Evolutionary conservation across 768 basidiomycete species (phyloP).

Genomic region (Tricholoma flavovirens): DNA sequence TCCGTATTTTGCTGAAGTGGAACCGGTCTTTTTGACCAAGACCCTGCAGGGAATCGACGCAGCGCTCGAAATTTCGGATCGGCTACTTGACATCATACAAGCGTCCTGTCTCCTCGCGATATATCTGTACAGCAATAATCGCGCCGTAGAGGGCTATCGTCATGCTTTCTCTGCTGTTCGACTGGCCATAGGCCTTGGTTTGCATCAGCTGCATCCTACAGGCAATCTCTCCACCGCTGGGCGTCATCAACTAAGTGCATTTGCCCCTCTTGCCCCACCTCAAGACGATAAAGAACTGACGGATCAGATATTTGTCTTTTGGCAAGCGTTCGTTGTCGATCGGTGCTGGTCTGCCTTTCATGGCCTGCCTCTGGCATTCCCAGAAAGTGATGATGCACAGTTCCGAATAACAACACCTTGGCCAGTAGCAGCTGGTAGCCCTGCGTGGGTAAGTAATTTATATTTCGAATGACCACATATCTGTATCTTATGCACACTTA

Average conservation of each 20-base stretch:
- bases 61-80: slow-evolving; percentile 50
- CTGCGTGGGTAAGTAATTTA: slow-evolving; percentile 12
- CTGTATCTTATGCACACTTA: slow-evolving; percentile 3
- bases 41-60: slow-evolving; percentile 45
- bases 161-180: slow-evolving; percentile 56
- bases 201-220: slow-evolving; percentile 44
- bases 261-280: slow-evolving; percentile 28
- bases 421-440: slow-evolving; percentile 28
- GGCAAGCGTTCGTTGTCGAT: slow-evolving; percentile 61
- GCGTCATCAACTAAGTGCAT: slow-evolving; percentile 12
- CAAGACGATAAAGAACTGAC: slow-evolving; percentile 36
- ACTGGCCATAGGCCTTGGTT: slow-evolving; percentile 54
- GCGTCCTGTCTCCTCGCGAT: slow-evolving; percentile 55
- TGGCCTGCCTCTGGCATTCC: slow-evolving; percentile 47
- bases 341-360: slow-evolving; percentile 53
- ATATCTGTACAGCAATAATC: slow-evolving; percentile 54
- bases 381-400: slow-evolving; percentile 43
- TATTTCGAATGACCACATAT: neutral
- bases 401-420: slow-evolving; percentile 50
- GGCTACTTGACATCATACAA: slow-evolving; percentile 52
- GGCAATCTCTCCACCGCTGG: slow-evolving; percentile 7
- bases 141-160: slow-evolving; percentile 53
- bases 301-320: slow-evolving; percentile 50
- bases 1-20: slow-evolving; percentile 34
- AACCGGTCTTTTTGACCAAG: slow-evolving; percentile 43